phyloP scores from a whole-genome alignment of 1,284 basidiomycete genomes.

The Chalciporus sp. region DNA sequence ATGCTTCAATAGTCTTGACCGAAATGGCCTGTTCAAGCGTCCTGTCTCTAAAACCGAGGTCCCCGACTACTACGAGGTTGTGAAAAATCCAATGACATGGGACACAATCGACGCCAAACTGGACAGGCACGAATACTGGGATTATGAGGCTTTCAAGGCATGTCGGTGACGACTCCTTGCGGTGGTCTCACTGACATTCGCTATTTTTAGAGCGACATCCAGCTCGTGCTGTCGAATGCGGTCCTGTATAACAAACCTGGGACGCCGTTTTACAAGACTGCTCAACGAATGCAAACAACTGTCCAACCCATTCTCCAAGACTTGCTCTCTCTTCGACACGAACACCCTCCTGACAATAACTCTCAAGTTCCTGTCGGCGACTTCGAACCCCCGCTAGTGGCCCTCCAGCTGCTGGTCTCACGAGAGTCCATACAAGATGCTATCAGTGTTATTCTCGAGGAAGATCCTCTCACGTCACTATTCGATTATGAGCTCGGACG shows the following conservation, averaged over 20 bases:
- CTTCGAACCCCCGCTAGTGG: conserved; percentile 66
- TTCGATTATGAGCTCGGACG: conserved; percentile 68
- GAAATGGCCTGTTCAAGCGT: conserved; percentile 73
- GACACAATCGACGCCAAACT: conserved; percentile 78
- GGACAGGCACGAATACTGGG: conserved; percentile 77
- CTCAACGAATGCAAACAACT: conserved; percentile 67
- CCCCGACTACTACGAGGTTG: conserved; percentile 90
- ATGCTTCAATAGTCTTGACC: conserved; percentile 62
- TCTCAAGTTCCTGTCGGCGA: conserved; percentile 49
- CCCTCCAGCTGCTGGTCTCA: conserved; percentile 58
- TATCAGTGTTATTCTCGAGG: conserved; percentile 53
- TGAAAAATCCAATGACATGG: conserved; percentile 93
- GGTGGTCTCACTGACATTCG: background rate
- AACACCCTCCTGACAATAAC: conserved; percentile 13
- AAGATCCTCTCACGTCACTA: conserved; percentile 65
- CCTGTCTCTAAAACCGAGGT: conserved; percentile 82
- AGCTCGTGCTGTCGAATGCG: conserved; percentile 86
- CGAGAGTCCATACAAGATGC: conserved; percentile 52
- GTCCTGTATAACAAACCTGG: conserved; percentile 84
- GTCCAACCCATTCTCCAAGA: conserved; percentile 62
- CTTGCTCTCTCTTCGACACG: conserved; percentile 42
- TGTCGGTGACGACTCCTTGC: conserved; percentile 10
- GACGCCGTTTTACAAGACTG: conserved; percentile 74
- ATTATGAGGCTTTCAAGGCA: conserved; percentile 78
- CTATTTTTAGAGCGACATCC: conserved; percentile 70